Conservation (phyloP, 1,284 basidiomycete genomes). For the Moesziomyces globuligerus region DNA sequence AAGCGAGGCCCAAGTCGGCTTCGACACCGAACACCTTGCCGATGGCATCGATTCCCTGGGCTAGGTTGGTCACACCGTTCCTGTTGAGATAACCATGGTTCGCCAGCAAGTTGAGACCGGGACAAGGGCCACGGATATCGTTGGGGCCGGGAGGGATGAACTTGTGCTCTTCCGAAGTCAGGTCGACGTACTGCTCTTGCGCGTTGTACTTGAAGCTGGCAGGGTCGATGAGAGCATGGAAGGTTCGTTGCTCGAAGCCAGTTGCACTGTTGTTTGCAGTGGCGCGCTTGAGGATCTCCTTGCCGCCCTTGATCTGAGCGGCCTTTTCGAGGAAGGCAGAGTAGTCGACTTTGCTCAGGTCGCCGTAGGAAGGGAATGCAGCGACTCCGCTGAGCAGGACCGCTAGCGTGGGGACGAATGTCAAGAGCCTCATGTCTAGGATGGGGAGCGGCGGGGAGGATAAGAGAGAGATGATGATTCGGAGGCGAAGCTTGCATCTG, state of each 20-base stretch:
- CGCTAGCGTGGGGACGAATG: constrained; percentile 8
- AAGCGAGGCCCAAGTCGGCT: constrained; percentile 36
- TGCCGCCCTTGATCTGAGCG: constrained; percentile 33
- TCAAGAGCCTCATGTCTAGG: constrained; percentile 23
- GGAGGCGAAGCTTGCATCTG: neutral
- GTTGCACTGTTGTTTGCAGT: constrained; percentile 6
- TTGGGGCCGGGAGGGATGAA: constrained; percentile 47
- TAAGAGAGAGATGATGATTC: constrained; percentile 4
- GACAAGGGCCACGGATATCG: constrained; percentile 57
- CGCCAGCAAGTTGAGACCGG: constrained; percentile 51
- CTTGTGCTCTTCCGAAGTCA: constrained; percentile 53
- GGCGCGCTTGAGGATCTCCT: constrained; percentile 14
- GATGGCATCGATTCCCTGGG: constrained; percentile 53
- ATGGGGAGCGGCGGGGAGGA: constrained; percentile 4
- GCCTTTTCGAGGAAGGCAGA: constrained; percentile 39
- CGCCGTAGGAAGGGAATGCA: constrained; percentile 41
- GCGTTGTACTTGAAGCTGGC: constrained; percentile 49
- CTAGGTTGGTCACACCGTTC: constrained; percentile 45
- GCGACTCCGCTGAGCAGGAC: constrained; percentile 28
- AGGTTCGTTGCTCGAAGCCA: constrained; percentile 31
- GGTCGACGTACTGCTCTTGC: constrained; percentile 42
- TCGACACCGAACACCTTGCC: constrained; percentile 48
- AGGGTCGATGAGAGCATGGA: constrained; percentile 46
- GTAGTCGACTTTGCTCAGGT: constrained; percentile 28
- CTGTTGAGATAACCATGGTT: constrained; percentile 57